These are phyloP conservation scores for Vitis hybrid DNA, from an alignment of 177 flowering plant genomes.

Conservation along the genomic window DNA sequence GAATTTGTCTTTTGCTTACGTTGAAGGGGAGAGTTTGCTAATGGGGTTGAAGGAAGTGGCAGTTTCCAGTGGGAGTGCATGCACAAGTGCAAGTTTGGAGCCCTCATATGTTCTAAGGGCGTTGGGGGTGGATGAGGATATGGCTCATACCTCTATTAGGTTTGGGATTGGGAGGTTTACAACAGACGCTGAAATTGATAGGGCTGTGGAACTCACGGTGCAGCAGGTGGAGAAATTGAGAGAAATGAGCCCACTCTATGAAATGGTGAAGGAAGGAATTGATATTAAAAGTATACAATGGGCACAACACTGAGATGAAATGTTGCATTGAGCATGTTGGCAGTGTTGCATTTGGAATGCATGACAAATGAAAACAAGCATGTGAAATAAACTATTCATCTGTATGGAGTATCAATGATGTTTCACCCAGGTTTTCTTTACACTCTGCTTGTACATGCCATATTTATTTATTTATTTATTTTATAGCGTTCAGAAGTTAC, in stretches of 20 bases:
- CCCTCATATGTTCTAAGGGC: conserved; percentile 97
- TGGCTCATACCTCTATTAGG: conserved; percentile 98
- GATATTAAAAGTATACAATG: conserved; percentile 89
- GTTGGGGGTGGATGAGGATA: conserved; percentile 96
- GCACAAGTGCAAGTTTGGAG: conserved; percentile 97
- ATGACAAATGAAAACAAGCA: too few relatives aligned
- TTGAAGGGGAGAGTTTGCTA: conserved; percentile 94
- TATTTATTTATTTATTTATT: too few relatives aligned
- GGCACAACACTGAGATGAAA: conserved; percentile 69
- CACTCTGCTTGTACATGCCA: too few relatives aligned
- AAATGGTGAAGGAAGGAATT: conserved; percentile 96
- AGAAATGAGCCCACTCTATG: conserved; percentile 98
- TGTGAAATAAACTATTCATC: too few relatives aligned
- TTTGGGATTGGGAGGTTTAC: conserved; percentile 98
- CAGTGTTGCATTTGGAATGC: too few relatives aligned
- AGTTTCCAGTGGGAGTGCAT: conserved; percentile 97
- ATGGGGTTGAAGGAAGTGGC: conserved; percentile 99
- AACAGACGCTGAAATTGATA: conserved; percentile 85
- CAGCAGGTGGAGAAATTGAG: conserved; percentile 87
- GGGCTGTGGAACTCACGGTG: conserved; percentile 88
- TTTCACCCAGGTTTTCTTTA: too few relatives aligned
- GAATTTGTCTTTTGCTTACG: conserved; percentile 92
- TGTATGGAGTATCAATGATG: too few relatives aligned
- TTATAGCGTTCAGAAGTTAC: too few relatives aligned
- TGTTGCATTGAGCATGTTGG: too few relatives aligned